These are phyloP conservation scores for Pittosporum tobira DNA, from an alignment of 129 eudicot genomes.

Conservation along the genomic window DNA sequence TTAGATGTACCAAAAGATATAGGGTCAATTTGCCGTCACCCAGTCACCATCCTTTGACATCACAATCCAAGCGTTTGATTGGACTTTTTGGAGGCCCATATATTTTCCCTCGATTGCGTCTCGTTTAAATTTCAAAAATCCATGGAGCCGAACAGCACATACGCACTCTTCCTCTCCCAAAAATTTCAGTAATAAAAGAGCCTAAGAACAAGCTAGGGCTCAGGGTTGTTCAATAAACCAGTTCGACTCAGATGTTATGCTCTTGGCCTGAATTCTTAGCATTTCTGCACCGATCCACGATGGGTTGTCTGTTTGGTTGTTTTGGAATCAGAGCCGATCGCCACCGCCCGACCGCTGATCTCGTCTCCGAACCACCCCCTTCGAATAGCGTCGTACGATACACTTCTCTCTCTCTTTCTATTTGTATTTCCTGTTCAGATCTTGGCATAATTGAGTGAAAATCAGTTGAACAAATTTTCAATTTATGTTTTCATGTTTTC, in stretches of 20 bases:
- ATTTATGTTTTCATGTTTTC: neutral
- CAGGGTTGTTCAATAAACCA: neutral
- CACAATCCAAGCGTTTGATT: too few species aligned
- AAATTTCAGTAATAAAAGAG: neutral
- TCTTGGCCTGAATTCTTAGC: constrained; percentile 9
- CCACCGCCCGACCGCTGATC: constrained; percentile 6
- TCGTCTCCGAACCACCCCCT: constrained; percentile 4
- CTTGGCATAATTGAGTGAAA: neutral
- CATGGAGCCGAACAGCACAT: constrained; percentile 3
- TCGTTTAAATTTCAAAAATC: neutral
- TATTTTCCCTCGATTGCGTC: too few species aligned
- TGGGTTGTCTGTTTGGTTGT: constrained; percentile 13
- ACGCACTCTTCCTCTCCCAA: neutral
- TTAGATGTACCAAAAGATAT: too few species aligned
- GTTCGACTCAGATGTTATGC: constrained; percentile 3
- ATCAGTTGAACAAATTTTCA: too few species aligned
- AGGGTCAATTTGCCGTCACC: too few species aligned
- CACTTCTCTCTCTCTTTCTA: neutral
- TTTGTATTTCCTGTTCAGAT: too few species aligned
- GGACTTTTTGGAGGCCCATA: too few species aligned
- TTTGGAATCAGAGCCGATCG: constrained; percentile 8
- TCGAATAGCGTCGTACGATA: neutral
- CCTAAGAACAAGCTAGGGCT: neutral
- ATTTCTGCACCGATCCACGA: constrained; percentile 11
- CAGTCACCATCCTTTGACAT: too few species aligned